Base-by-base conservation (phyloP, 1,284 basidiomycete genomes). In the Retiboletus flavoniger region DNA sequence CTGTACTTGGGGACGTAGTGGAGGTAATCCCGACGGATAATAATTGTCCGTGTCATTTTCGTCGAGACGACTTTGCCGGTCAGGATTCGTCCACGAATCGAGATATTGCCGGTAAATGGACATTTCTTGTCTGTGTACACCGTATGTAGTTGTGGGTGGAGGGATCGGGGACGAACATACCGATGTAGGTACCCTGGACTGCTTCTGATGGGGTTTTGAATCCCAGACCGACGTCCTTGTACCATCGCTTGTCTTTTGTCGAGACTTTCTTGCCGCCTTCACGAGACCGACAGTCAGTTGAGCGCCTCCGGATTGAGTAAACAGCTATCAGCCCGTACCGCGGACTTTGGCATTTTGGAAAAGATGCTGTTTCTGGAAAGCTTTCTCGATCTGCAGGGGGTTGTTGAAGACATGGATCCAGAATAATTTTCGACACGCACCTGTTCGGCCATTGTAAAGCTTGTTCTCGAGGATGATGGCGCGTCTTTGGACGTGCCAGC, bases 1-100 rank as follows among this genome's bases (percentile, higher is more conserved):
- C 91, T 93, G 87, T 99, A 99, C 84, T 99, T 99, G 67, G 95
- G 93, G 72, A 99, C 87, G 78, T 93, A 99, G 82, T 98, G 97
- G 53, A 96, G 87, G 77, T 98, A 99, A 75, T 99, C 97, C 71
- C 97, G 84, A 63, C 97, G 95, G 79, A 99, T 95, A 78, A 99
- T 87, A 74, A 98, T 84, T 59, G 97, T 99, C 72, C 97, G 93
- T 75, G 90, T 97, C 97, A 99, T 99, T 85, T 99, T 99, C 49
- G 95, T 98, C 63, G 96, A 98, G 56, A 99, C 81, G 63, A 99
- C 95, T 74, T 91, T 91, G 75, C 97, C 97, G 57, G 94, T 96
- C 64, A 99, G 80, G 78, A 99, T 98, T 72, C 97, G 96, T 60
- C 97, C 97, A 75, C 97, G 96, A 76, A 99, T 99, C 55, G 97